Conservation (phyloP, 2,329 filamentous ascomycete species). For the Fusarium sp. region DNA sequence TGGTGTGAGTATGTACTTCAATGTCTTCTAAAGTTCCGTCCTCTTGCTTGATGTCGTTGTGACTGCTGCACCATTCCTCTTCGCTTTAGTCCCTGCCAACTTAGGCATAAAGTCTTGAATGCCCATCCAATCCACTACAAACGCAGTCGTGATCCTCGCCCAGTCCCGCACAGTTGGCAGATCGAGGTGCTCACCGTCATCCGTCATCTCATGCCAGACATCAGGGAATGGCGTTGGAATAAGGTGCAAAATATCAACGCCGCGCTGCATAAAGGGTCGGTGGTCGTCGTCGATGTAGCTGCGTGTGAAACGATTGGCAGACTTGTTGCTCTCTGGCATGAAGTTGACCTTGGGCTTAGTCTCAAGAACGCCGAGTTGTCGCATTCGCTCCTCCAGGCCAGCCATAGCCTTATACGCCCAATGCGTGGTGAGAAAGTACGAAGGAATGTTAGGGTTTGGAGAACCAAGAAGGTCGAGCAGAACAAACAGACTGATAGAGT, state of each 20-base stretch:
- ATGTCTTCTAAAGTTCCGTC: constrained; percentile 48
- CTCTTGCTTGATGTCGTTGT: constrained; percentile 44
- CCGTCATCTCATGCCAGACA: constrained; percentile 88
- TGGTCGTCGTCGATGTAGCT: constrained; percentile 85
- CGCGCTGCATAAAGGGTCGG: constrained; percentile 85
- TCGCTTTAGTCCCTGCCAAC: constrained; percentile 36
- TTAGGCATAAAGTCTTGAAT: constrained; percentile 59
- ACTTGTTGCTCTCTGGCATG: constrained; percentile 71
- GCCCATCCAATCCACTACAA: constrained; percentile 93
- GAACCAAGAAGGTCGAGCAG: constrained; percentile 90
- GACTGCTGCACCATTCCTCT: constrained; percentile 42
- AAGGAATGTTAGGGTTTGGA: constrained; percentile 76
- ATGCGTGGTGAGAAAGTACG: constrained; percentile 89
- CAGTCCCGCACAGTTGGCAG: constrained; percentile 84
- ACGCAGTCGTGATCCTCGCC: constrained; percentile 84
- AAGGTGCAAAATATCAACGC: constrained; percentile 88
- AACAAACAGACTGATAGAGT: constrained; percentile 87
- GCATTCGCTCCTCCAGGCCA: constrained; percentile 77
- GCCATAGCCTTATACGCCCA: constrained; percentile 90
- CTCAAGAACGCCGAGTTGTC: constrained; percentile 73
- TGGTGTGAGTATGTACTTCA: constrained; percentile 14
- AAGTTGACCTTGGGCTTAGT: constrained; percentile 66
- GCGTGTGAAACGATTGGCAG: constrained; percentile 57
- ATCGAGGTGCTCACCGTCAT: constrained; percentile 88
- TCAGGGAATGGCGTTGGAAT: constrained; percentile 85